Evolutionary conservation across 139 green algal species (phyloP).

Genomic region (Astrephomene gubernaculifera): DNA sequence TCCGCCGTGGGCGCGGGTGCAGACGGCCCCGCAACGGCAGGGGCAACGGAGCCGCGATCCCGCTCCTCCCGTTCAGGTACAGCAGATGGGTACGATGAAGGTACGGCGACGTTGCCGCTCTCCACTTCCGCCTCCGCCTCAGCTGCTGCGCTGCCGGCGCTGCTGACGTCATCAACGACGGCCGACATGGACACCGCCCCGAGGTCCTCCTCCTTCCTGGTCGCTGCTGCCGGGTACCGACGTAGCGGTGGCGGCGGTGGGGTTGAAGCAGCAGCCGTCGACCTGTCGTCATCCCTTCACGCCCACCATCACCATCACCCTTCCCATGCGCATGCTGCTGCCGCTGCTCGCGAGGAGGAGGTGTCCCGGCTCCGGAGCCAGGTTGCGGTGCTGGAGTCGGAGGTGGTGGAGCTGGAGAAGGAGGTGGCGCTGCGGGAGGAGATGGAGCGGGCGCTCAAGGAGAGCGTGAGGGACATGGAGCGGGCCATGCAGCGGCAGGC

Average conservation of each 20-base stretch:
- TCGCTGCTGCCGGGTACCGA: background rate
- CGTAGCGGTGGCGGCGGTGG: background rate
- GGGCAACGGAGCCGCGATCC: background rate
- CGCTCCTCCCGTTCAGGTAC: no score
- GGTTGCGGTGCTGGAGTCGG: constrained; percentile 23
- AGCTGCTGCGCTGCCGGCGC: constrained; percentile 7
- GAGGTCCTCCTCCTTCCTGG: no score
- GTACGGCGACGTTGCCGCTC: background rate
- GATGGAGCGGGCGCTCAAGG: constrained; percentile 71
- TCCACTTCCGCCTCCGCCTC: background rate
- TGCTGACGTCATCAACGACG: background rate
- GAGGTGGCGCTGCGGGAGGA: constrained; percentile 60
- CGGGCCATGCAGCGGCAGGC: constrained; percentile 38
- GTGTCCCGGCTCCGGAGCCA: constrained; percentile 1
- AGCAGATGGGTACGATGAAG: no score
- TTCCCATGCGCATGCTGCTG: no score
- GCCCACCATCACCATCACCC: no score
- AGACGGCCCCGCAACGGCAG: background rate
- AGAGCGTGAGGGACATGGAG: constrained; percentile 64
- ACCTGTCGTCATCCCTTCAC: no score
- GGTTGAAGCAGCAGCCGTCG: no score
- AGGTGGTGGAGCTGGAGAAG: constrained; percentile 60
- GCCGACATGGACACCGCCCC: no score
- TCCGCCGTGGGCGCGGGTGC: background rate
- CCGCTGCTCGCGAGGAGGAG: no score